Evolutionary conservation across 352 stramenopile genomes (phyloP), one percentile per base, ranked within the genome.

Genomic region (Globisporangium takayamanum): DNA sequence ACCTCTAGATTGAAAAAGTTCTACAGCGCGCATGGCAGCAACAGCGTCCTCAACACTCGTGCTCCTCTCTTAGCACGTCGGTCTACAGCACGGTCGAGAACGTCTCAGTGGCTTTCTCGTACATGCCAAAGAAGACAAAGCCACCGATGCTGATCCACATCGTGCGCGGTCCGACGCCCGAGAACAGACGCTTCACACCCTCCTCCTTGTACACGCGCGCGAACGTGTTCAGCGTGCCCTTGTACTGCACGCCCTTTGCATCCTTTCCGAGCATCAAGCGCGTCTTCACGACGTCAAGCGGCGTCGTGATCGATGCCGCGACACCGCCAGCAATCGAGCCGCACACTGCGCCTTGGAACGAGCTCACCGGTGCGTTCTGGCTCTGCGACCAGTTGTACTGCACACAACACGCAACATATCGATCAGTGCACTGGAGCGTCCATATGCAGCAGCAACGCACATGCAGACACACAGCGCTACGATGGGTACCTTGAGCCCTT

Each of bases 51-150:
- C 28, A 22, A 22, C 22, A 22, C 22, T 22, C 22, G 22, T 22
- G 22, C 22, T 22, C 22, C 22, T 22, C 28, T 33, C 28, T 33
- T 33, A 5, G 28, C 3, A 33, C 10, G 33, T 39, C 10, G 5
- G 10, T 39, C 33, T 39, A 39, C 33, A 39, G 33, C 7, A 39
- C 10, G 33, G 33, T 39, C 33, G 73, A 67, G 44, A 95, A 86
- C 18, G 78, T 89, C 25, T 81, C 75, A n/a, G 79, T 88, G 50
- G 79, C 68, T 70, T 94, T 95, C 63, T 99, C 97, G 74, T 99
- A 99, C 58, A 97, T 96, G 55, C 97, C 97, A 64, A 99, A 99
- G 75, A 99, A 99, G n/a, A 99, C 94, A 73, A 99, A 99, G 44
- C 97, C 97, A 45, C 97, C 97, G 66, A 99, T 98, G 22, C 90